These are phyloP conservation scores for Penicillium sp. DNA, from an alignment of 2,329 filamentous ascomycete genomes.

Conservation along the genomic window DNA sequence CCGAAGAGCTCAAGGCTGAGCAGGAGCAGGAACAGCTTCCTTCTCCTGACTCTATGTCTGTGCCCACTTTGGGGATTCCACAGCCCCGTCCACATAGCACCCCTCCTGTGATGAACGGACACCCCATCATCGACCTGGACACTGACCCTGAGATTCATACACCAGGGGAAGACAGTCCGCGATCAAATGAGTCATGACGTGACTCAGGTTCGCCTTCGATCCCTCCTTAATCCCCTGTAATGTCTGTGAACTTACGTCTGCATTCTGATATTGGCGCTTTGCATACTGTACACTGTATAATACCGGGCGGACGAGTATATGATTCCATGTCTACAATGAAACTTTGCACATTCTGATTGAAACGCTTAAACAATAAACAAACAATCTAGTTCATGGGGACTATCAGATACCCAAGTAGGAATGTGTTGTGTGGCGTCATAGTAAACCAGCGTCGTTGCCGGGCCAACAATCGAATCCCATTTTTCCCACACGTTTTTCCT, in stretches of 20 bases:
- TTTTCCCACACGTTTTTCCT: constrained; percentile 29
- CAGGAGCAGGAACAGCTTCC: constrained; percentile 11
- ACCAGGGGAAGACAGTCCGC: background rate
- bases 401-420: background rate
- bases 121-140: constrained; percentile 8
- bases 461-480: constrained; percentile 42
- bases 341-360: background rate
- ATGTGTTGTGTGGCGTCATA: constrained; percentile 11
- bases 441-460: constrained; percentile 35
- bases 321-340: background rate
- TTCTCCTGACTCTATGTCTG: constrained; percentile 19
- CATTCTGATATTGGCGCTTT: constrained; percentile 10
- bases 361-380: background rate
- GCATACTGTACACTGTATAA: constrained; percentile 9
- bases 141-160: constrained; percentile 3
- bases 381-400: background rate
- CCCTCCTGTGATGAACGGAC: constrained; percentile 30
- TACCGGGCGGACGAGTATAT: background rate
- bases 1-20: constrained; percentile 18
- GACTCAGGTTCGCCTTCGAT: background rate
- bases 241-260: constrained; percentile 5
- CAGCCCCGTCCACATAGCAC: constrained; percentile 35
- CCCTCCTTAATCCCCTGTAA: background rate
- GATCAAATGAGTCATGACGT: constrained; percentile 6
- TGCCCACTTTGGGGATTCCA: constrained; percentile 25